These are phyloP conservation scores for Zoysia japonica DNA, from an alignment of 176 grass and related monocot species.

Conservation along the genomic window DNA sequence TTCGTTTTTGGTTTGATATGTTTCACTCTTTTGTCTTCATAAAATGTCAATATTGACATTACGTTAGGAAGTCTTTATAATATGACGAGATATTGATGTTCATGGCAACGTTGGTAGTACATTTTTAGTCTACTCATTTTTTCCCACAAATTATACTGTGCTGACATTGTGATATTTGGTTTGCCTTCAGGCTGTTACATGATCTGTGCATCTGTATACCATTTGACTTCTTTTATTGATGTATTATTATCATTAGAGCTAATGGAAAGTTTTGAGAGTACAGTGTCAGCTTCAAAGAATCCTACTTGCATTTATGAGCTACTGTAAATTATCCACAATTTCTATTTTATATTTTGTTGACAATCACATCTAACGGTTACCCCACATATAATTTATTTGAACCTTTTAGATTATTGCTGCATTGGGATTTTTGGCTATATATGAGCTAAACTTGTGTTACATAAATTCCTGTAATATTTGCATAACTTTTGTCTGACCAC, in stretches of 20 bases:
- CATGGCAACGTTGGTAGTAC: background rate
- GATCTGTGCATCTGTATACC: background rate
- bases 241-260: constrained; percentile 28
- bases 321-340: background rate
- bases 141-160: constrained; percentile 21
- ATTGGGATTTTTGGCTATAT: background rate
- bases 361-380: background rate
- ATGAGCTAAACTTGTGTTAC: background rate
- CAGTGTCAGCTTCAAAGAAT: constrained; percentile 8
- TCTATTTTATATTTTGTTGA: background rate
- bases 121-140: background rate
- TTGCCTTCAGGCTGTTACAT: constrained; percentile 9
- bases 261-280: background rate
- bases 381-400: background rate
- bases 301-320: constrained; percentile 15
- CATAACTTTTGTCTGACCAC: constrained; percentile 14
- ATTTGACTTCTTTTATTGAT: background rate
- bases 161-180: constrained; percentile 12
- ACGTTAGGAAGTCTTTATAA: constrained; percentile 4
- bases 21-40: background rate
- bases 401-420: background rate
- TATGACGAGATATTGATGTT: background rate
- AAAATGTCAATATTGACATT: constrained; percentile 2
- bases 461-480: background rate
- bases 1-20: background rate